Base-by-base conservation (phyloP, 2,329 filamentous ascomycete species). In the Pezicula neosporulosa region DNA sequence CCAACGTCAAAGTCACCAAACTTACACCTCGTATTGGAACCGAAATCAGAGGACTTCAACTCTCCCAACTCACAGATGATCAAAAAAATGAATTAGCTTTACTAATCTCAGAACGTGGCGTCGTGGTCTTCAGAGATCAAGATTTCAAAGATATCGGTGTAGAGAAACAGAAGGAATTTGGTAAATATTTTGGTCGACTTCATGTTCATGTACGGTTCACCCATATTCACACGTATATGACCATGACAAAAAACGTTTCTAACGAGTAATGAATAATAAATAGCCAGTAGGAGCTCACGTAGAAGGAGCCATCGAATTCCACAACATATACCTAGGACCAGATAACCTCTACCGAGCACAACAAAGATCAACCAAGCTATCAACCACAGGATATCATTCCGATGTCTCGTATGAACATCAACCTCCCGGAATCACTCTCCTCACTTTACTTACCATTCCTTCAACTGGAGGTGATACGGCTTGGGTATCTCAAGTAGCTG, bases 341-440 rank as follows among this genome's bases (percentile, higher is more conserved):
- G 74, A 72, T 60, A 76, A 75, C 55, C 66, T 70, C 35, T 73
- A 72, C 60, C 68, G 71, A 6, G 61, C 61, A 5, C 65, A 68
- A 16, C 60, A 61, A 21, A 65, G 59, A n/a, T 63, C 59, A 6
- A 68, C 33, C 3, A 16, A 69, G 49, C 59, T 72, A 15, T 90
- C 87, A 3, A 92, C 85, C 0, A 83, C 92, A 1, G 88, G 88
- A 7, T 95, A 89, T 89, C 90, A 96, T 72, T 87, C 85, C 0
- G 90, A 96, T 59, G 85, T 95, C 2, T 89, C 87, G 1, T 96
- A 94, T 66, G 90, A 96, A 72, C 74, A 81, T 60, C 90, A 96
- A 71, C 89, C 90, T 1, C 90, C 90, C 0, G 89, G 89, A 8
- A 95, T 89, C 0, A 95, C 90, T 0, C 93, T 96, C 70, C 70